Conservation (phyloP, 2,329 filamentous ascomycete genomes). For the Sarocladium brachiariae region DNA sequence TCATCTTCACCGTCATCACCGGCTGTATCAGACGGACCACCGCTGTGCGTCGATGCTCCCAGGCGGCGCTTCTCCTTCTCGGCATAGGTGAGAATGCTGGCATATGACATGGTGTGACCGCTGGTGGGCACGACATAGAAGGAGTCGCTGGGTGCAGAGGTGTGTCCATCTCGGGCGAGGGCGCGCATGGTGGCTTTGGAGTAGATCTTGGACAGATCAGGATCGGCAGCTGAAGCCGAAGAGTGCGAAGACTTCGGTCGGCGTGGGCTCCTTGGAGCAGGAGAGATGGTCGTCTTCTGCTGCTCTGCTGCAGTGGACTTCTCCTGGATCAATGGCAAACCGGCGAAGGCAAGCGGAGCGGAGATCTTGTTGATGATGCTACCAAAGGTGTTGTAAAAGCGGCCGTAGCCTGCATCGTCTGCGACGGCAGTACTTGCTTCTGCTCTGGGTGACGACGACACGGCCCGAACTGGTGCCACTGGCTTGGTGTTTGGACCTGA, state of each 20-base stretch:
- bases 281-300: conserved; percentile 27
- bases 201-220: conserved; percentile 77
- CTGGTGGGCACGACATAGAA: conserved; percentile 95
- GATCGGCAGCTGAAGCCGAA: conserved; percentile 35
- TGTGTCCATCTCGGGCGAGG: conserved; percentile 61
- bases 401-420: conserved; percentile 73
- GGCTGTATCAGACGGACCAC: conserved; percentile 41
- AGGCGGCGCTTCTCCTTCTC: conserved; percentile 59
- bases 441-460: conserved; percentile 20
- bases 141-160: conserved; percentile 52
- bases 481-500: not conserved
- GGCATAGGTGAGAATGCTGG: conserved; percentile 71
- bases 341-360: conserved; percentile 86
- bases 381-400: conserved; percentile 89
- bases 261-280: conserved; percentile 27
- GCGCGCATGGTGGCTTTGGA: conserved; percentile 79
- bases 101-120: conserved; percentile 88
- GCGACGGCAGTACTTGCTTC: conserved; percentile 19
- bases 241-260: conserved; percentile 13
- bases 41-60: conserved; percentile 42
- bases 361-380: conserved; percentile 83
- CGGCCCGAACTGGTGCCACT: conserved; percentile 1
- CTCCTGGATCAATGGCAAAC: conserved; percentile 66
- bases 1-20: conserved; percentile 68
- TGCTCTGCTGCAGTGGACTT: conserved; percentile 27